phyloP scores from a whole-genome alignment of 2,329 filamentous ascomycete genomes.

The Fusarium vanettenii region DNA sequence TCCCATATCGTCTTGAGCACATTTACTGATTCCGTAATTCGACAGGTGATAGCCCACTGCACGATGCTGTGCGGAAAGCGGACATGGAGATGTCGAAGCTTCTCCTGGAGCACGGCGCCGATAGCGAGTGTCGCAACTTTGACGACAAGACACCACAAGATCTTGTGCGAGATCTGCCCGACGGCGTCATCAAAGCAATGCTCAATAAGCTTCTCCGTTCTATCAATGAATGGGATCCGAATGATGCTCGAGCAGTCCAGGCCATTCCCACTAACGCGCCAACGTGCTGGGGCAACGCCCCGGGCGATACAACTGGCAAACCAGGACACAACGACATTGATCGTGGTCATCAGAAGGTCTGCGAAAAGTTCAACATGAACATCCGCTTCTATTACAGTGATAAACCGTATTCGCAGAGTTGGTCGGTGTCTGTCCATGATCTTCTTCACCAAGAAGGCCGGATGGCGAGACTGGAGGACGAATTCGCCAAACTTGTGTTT shows the following conservation, averaged over 20 bases:
- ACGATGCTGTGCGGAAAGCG: not conserved
- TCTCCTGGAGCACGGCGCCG: constrained; percentile 9
- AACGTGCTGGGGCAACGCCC: not conserved
- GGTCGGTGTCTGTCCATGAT: not conserved
- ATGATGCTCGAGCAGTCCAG: not conserved
- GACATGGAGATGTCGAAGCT: not conserved
- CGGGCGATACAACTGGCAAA: not conserved
- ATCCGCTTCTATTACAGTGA: constrained; percentile 2
- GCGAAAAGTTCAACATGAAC: not conserved
- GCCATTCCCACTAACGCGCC: not conserved
- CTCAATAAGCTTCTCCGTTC: not conserved
- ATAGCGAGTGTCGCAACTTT: constrained; percentile 14
- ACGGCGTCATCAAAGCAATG: not conserved
- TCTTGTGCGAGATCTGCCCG: not conserved
- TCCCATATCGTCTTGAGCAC: not conserved
- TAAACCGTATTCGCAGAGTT: not conserved
- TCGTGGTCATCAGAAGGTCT: not conserved
- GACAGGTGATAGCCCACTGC: constrained; percentile 2
- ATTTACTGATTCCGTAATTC: not conserved
- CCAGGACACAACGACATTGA: not conserved
- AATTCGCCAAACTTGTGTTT: not conserved
- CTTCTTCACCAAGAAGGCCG: not conserved
- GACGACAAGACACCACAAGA: constrained; percentile 10
- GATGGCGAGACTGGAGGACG: not conserved
- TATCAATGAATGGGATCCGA: not conserved